Conservation (phyloP, 2,329 filamentous ascomycete species). For the Clarireedia monteithiana region DNA sequence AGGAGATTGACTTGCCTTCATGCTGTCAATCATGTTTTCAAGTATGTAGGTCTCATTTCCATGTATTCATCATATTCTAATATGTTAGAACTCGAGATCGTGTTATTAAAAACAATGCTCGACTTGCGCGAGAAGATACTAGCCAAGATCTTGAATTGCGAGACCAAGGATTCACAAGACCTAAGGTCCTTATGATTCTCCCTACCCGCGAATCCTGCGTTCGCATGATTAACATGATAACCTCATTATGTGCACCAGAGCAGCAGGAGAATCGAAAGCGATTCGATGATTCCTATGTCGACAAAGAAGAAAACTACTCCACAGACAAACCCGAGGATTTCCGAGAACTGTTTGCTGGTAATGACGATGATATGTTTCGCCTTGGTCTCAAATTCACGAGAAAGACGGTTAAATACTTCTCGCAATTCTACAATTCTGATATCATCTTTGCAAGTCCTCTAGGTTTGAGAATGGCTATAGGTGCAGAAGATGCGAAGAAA, state of each 20-base stretch:
- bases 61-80: conserved; percentile 11
- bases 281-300: conserved; percentile 76
- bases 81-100: conserved; percentile 65
- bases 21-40: conserved; percentile 85
- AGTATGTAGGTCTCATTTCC: conserved; percentile 40
- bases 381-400: conserved; percentile 94
- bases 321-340: conserved; percentile 79
- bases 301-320: conserved; percentile 60
- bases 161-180: conserved; percentile 92
- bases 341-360: conserved; percentile 81
- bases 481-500: conserved; percentile 59
- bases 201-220: conserved; percentile 84
- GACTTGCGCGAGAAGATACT: conserved; percentile 58
- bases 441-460: conserved; percentile 88
- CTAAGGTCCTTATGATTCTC: conserved; percentile 84
- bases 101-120: conserved; percentile 87
- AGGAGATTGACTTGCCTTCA: conserved; percentile 73
- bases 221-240: conserved; percentile 69
- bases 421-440: conserved; percentile 93
- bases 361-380: conserved; percentile 95
- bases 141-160: conserved; percentile 64
- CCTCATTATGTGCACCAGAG: conserved; percentile 68
- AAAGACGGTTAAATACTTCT: conserved; percentile 91
- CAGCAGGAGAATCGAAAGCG: conserved; percentile 93
- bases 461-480: conserved; percentile 83